Evolutionary conservation across 139 green algal genomes (phyloP), one percentile per base, ranked within the genome.

Genomic region (Tetraselmis chui): DNA sequence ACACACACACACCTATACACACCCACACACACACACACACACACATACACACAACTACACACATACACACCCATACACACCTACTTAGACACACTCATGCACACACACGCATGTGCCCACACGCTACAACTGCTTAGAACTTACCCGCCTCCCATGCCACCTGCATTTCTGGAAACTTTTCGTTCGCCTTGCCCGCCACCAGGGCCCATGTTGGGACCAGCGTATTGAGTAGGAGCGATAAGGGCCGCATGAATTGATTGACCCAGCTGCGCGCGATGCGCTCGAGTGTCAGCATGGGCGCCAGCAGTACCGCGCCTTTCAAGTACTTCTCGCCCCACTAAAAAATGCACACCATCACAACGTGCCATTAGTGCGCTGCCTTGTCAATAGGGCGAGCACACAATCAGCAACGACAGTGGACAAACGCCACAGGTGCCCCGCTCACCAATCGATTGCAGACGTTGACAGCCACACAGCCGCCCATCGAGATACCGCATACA

Each of bases 221-320:
- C 59, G 2, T 76, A 80, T 81, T 87, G 27, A 93, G 58, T 27
- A 93, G 31, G 2, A 24, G 26, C 1, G 83, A 79, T 18, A 94
- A 0, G 25, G 87, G 88, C 30, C 83, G 45, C 1, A 93, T 79
- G 78, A 91, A 90, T 0, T 84, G 82, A 85, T 95, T 95, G 29
- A 92, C 81, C 11, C 91, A 91, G 5, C 85, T 82, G 32, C 79
- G 78, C 1, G 88, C 87, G 0, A 93, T 30, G 28, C 87, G 86
- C 83, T 97, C 90, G 75, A 94, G 86, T 0, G 82, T 87, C 28
- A 95, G 85, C 91, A 95, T 93, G 59, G 91, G 91, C 1, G 91
- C 88, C 45, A 93, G 67, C n/a, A 95, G 86, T 30, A 89, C 82
- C 0, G 86, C 84, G 26, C 91, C 91, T 67, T 80, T 80, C 79